Percentiles rank a stretch among this genome's conserved stretches.
Conservation (phyloP, 768 basidiomycete genomes). For the Hericium erinaceus region DNA sequence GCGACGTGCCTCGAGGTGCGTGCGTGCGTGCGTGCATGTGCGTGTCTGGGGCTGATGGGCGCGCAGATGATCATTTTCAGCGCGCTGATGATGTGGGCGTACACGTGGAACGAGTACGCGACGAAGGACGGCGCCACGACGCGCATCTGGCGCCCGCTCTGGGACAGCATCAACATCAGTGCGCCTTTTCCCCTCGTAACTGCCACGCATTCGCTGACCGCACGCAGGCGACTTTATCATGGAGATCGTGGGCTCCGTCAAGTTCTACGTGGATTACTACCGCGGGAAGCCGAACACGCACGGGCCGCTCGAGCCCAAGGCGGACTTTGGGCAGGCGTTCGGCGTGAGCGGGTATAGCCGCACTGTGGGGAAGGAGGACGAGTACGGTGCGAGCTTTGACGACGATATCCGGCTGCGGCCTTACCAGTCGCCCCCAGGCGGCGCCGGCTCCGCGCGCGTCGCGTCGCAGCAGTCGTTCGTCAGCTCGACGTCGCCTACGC, state of each 20-base stretch:
- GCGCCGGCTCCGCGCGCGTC: too few species aligned
- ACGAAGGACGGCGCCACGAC: slow-evolving; percentile 35
- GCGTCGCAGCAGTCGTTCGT: too few species aligned
- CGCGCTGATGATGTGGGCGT: slow-evolving; percentile 76
- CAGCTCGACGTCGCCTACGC: too few species aligned
- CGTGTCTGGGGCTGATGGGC: slow-evolving; percentile 3
- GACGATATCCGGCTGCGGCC: slow-evolving; percentile 5
- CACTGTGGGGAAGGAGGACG: neutral
- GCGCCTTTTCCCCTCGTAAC: slow-evolving; percentile 14
- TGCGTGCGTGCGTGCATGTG: slow-evolving; percentile 2
- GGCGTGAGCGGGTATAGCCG: slow-evolving; percentile 2
- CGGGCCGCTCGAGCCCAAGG: slow-evolving; percentile 12
- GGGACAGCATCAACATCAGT: slow-evolving; percentile 52
- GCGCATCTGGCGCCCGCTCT: slow-evolving; percentile 58
- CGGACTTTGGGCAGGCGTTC: slow-evolving; percentile 5
- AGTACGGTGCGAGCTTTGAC: neutral
- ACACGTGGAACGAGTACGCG: slow-evolving; percentile 58
- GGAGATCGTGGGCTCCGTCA: slow-evolving; percentile 57
- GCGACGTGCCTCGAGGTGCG: slow-evolving; percentile 74
- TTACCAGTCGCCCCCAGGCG: neutral
- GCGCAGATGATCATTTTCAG: slow-evolving; percentile 78
- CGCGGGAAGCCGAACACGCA: slow-evolving; percentile 18
- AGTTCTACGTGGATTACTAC: slow-evolving; percentile 44
- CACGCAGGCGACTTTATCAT: slow-evolving; percentile 39
- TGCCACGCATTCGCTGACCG: neutral